Evolutionary conservation across 495 filamentous ascomycete genomes (phyloP), one percentile per base, ranked within the genome.

Genomic region (Daldinia grandis): DNA sequence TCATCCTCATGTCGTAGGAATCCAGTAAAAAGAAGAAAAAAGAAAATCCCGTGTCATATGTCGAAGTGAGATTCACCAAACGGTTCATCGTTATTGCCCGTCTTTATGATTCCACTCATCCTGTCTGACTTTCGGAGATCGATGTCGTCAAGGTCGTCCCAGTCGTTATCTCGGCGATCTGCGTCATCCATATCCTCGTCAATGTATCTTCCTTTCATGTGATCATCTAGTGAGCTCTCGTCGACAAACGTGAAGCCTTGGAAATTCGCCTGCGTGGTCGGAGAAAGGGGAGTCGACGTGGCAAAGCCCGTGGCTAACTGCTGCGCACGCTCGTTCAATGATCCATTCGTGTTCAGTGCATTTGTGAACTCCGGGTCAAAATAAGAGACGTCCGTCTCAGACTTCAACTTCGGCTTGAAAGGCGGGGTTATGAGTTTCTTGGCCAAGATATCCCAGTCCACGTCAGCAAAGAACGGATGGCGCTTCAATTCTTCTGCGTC

Each of bases 331-430:
- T 95, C 91, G 76, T 98, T 98, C 67, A 99, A 85, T 0, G 92
- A 95, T 0, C 89, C 86, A n/a, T 90, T 89, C 33, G 86, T 88
- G 73, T 93, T 91, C 35, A 98, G 84, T 7, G 95, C 95, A 69
- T 94, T 98, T 49, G 95, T 99, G 78, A 99, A 99, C 77, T 98
- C 96, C 0, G 95, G 95, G 74, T 99, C 95, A 72, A 99, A 99
- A 79, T 99, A 98, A 19, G 94, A 97, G 3, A 95, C 96, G 76
- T 99, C 96, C 4, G 92, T 92, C 70, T 97, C 93, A 17, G 90
- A 94, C 83, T 95, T 95, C 66, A 99, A 87, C 77, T 95, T 95
- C 9, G 95, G 95, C 83, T 98, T 98, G 85, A 99, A 99, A 0
- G 95, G 95, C 0, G 95, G 95, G n/a, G 94, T 93, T 38, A 97